phyloP scores from a whole-genome alignment of 176 grass and related monocot genomes.

The Oryza glaberrima region DNA sequence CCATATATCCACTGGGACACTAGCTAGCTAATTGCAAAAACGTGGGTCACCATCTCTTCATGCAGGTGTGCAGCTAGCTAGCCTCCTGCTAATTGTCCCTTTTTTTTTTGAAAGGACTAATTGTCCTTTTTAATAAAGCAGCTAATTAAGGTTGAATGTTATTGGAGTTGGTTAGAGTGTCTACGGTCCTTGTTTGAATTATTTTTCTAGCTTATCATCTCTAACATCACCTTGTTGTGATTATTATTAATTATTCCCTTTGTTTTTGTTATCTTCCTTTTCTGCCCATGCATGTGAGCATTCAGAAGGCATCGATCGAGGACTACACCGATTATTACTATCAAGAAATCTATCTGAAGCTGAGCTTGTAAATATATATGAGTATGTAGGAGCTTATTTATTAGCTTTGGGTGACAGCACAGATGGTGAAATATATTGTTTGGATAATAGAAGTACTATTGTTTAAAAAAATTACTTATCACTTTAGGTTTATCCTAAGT shows the following conservation, averaged over 20 bases:
- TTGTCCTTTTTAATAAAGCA: neutral
- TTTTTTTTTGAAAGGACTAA: neutral
- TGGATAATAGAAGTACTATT: no score
- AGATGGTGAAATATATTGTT: no score
- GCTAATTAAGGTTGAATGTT: neutral
- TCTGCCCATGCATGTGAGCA: no score
- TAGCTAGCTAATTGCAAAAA: neutral
- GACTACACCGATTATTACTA: no score
- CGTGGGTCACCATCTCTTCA: neutral
- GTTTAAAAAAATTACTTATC: no score
- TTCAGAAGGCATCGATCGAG: no score
- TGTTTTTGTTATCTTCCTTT: no score
- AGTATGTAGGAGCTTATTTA: no score
- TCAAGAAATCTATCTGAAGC: no score
- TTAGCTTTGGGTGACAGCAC: no score
- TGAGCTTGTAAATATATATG: no score
- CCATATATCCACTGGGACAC: neutral
- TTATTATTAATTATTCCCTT: neutral
- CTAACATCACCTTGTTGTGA: neutral
- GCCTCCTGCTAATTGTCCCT: neutral
- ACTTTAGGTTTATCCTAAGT: no score
- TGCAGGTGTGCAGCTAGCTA: neutral
- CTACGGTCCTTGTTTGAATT: neutral
- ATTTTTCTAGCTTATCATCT: neutral
- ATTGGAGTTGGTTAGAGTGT: neutral